Base-by-base conservation (phyloP, 1,284 basidiomycete genomes). In the Cryptococcus wingfieldii region DNA sequence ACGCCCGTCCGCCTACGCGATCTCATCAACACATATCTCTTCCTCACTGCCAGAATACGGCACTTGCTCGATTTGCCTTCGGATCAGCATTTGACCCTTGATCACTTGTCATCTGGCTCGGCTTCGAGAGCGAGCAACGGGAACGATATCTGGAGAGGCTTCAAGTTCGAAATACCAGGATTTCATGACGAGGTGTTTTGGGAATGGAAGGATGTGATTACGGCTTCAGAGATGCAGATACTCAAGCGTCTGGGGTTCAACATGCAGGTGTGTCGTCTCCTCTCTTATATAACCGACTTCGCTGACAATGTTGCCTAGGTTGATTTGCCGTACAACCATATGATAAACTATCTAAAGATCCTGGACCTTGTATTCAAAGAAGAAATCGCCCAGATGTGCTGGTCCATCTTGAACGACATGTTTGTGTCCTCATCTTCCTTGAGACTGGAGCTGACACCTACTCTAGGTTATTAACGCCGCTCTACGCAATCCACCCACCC, bases 201-300 rank as follows among this genome's bases (percentile, higher is more conserved):
- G 74, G 74, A 75, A 37, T 75, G 73, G 69, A 78, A 78, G 57
- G 76, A 78, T 54, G 86, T 89, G 5, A 79, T 98, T 46, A 90
- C 97, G 23, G 87, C 96, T 14, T 86, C 88, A 1, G 96, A 99
- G 77, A 98, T 98, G 90, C 96, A 98, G 72, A 84, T 98, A 18
- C 82, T 99, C 61, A 98, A 98, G 78, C 84, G 93, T 38, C 82
- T 93, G 12, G 90, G 89, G 4, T 93, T 93, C 78, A 88, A 92
- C 67, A 88, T 92, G 50, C 74, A 76, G 67, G 71, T 72, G 46
- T 51, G 31, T 31, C 38, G 16, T 6, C 12, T 5, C 39, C 23
- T 28, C 19, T 4, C 3, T 8, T 27, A 34, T 16, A 8, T 46
- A 8, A 8, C 16, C 25, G 48, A 16, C 12, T 10, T 4, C 13